These are phyloP conservation scores for Chaetoscypha palmicola DNA, from an alignment of 2,329 filamentous ascomycete species.

Conservation along the genomic window DNA sequence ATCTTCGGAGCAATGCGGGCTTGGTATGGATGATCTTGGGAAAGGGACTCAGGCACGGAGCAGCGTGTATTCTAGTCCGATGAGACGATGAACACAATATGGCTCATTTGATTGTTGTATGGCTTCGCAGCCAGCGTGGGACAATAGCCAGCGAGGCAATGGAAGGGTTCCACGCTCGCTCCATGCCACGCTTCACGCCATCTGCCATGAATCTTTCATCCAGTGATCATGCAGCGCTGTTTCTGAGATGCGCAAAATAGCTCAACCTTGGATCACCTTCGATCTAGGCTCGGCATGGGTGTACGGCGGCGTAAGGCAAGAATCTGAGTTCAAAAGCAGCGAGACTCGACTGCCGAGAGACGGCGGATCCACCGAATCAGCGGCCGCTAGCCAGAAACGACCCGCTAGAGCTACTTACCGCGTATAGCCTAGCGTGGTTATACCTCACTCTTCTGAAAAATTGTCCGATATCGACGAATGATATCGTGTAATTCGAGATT, in stretches of 20 bases:
- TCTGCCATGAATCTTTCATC: no score
- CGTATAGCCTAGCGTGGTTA: neutral
- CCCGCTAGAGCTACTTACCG: neutral
- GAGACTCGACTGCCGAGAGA: neutral
- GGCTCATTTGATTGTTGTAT: no score
- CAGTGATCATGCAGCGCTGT: no score
- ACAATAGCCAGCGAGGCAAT: no score
- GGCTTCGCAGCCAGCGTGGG: no score
- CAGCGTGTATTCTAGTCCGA: no score
- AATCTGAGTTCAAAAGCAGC: neutral
- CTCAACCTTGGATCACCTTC: neutral
- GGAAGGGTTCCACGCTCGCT: no score
- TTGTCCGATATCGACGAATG: constrained; percentile 1
- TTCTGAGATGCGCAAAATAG: neutral
- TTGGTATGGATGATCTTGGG: neutral
- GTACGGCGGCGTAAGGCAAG: neutral
- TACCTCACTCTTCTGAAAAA: neutral
- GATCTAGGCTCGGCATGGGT: neutral
- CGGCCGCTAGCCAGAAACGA: neutral
- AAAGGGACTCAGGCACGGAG: no score
- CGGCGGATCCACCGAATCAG: neutral
- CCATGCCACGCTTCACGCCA: no score
- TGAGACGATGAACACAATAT: no score
- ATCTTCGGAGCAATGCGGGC: neutral
- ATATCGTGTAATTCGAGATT: neutral